Evolutionary conservation across 2,329 filamentous ascomycete genomes (phyloP).

Genomic region (Zarea fungicola): DNA sequence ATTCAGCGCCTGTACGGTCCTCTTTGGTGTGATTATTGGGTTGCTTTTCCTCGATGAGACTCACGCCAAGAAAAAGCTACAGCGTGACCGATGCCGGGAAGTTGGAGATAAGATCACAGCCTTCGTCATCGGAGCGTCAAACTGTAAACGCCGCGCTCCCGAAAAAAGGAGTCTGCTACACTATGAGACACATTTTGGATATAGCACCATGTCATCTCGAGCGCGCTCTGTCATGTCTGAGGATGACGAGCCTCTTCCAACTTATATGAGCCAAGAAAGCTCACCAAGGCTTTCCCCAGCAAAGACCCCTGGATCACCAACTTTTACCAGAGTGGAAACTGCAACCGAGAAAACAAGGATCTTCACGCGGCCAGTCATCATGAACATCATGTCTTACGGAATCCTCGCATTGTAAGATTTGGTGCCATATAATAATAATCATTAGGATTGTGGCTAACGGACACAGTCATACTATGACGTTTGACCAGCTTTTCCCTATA

Average conservation of each 20-base stretch:
- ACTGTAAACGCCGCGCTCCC: conserved; percentile 33
- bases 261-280: conserved; percentile 59
- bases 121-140: conserved; percentile 30
- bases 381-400: conserved; percentile 86
- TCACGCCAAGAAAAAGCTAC: conserved; percentile 72
- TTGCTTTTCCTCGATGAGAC: conserved; percentile 92
- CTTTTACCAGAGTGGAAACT: conserved; percentile 15
- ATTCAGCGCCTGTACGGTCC: conserved; percentile 76
- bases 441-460: not conserved
- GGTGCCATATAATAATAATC: conserved; percentile 5
- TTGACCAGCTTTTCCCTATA: conserved; percentile 88
- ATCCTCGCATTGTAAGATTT: conserved; percentile 85
- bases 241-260: conserved; percentile 59
- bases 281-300: conserved; percentile 42
- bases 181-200: conserved; percentile 58
- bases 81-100: conserved; percentile 70
- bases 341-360: conserved; percentile 40
- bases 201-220: conserved; percentile 40
- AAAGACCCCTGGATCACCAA: conserved; percentile 19
- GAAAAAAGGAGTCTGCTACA: conserved; percentile 61
- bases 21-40: conserved; percentile 70
- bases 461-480: conserved; percentile 86
- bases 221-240: not conserved
- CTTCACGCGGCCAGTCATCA: conserved; percentile 78
- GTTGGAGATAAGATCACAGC: conserved; percentile 65